phyloP scores from a whole-genome alignment of 306 rosid genomes.

The Biancaea sappan region DNA sequence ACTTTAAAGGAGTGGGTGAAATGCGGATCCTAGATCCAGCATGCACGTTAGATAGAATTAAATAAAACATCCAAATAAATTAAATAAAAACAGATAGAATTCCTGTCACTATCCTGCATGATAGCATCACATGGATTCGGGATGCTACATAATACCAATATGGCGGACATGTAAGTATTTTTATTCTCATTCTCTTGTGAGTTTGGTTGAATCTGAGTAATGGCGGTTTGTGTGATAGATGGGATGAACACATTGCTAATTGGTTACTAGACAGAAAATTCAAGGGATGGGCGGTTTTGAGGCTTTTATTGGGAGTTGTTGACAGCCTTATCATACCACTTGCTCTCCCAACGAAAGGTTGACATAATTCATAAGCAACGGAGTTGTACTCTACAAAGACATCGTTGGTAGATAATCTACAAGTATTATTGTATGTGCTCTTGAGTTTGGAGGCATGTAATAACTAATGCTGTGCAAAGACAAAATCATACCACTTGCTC shows the following conservation, averaged over 20 bases:
- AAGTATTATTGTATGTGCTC: no score
- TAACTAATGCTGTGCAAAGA: no score
- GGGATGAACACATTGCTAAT: conserved; percentile 28
- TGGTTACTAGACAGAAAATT: conserved; percentile 24
- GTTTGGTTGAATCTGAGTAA: conserved; percentile 31
- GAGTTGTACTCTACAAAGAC: no score
- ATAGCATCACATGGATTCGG: conserved; percentile 56
- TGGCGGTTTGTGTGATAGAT: conserved; percentile 37
- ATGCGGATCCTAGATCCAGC: conserved; percentile 65
- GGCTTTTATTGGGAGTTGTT: conserved; percentile 30
- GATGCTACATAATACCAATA: conserved; percentile 26
- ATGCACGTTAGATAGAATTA: conserved; percentile 55
- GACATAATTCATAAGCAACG: no score
- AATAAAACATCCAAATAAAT: neutral
- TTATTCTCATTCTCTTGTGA: conserved; percentile 33
- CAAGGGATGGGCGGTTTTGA: conserved; percentile 28
- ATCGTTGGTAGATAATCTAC: no score
- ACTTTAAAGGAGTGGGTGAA: conserved; percentile 35
- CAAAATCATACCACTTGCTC: no score
- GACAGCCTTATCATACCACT: conserved; percentile 19
- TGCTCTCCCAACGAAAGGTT: no score
- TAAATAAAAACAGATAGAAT: conserved; percentile 35
- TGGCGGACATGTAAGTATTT: conserved; percentile 14
- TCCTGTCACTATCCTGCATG: conserved; percentile 54
- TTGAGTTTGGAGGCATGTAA: no score